phyloP scores from a whole-genome alignment of 495 filamentous ascomycete genomes.

The Hyphodiscus hymeniophilus region DNA sequence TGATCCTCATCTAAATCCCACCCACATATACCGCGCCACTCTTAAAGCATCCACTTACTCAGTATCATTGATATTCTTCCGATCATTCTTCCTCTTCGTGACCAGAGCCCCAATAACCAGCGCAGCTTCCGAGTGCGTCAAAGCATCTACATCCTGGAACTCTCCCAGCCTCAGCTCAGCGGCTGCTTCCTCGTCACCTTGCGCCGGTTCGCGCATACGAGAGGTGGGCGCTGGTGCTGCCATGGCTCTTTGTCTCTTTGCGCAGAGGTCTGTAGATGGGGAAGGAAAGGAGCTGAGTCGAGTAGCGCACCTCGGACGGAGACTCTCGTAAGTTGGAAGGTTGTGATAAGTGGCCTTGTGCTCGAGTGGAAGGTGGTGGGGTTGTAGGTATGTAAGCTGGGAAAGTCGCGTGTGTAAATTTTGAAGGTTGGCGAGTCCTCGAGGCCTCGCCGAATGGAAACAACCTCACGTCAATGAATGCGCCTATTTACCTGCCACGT shows the following conservation, averaged over 20 bases:
- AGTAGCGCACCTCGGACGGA: too few species aligned
- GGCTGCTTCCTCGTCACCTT: conserved; percentile 83
- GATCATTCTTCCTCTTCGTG: conserved; percentile 56
- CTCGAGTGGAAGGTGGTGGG: too few species aligned
- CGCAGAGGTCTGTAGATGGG: too few species aligned
- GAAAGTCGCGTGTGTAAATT: too few species aligned
- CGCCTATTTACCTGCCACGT: too few species aligned
- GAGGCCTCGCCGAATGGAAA: not conserved
- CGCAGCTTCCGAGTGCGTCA: conserved; percentile 85
- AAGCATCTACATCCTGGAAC: conserved; percentile 77
- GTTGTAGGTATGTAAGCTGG: too few species aligned
- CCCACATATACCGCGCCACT: not conserved
- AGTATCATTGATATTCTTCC: conserved; percentile 58
- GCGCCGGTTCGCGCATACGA: conserved; percentile 60
- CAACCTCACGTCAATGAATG: not conserved
- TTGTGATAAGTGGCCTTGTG: too few species aligned
- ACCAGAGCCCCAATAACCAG: conserved; percentile 84
- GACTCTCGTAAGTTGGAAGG: too few species aligned
- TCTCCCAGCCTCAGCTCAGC: conserved; percentile 80
- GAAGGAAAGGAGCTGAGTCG: too few species aligned
- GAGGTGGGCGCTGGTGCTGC: conserved; percentile 17
- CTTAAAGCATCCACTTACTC: conserved; percentile 33
- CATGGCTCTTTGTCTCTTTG: conserved; percentile 5
- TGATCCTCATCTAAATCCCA: not conserved
- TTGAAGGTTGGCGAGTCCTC: too few species aligned